phyloP scores from a whole-genome alignment of 1,139 yeast species.

The Magnusiomyces ingens region DNA sequence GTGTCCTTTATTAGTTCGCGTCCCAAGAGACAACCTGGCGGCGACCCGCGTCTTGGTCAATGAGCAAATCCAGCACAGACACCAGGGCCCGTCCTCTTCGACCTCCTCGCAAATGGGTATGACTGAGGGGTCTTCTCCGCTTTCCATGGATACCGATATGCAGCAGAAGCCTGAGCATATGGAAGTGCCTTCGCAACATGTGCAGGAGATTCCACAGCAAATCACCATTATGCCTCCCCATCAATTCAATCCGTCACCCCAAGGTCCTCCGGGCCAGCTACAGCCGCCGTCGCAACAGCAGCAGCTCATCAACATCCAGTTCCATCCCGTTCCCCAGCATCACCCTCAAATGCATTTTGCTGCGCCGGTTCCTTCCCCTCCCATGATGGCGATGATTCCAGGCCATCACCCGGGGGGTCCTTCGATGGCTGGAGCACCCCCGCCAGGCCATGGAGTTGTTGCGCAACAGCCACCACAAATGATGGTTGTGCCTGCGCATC shows the following conservation, averaged over 20 bases:
- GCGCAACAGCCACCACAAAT: no score
- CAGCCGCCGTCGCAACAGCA: background rate
- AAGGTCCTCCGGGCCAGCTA: background rate
- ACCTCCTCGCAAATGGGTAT: no score
- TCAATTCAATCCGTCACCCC: background rate
- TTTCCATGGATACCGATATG: no score
- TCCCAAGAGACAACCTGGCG: conserved; percentile 5
- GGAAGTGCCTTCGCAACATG: background rate
- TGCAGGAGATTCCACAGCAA: background rate
- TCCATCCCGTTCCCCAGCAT: background rate
- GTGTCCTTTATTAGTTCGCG: conserved; percentile 17
- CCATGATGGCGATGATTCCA: background rate
- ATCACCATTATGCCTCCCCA: background rate
- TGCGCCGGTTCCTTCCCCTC: background rate
- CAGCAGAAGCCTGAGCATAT: no score
- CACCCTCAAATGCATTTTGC: background rate
- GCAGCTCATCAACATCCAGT: background rate
- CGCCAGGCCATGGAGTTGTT: no score
- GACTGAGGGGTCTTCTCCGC: no score
- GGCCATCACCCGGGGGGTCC: background rate
- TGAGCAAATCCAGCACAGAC: conserved; percentile 2
- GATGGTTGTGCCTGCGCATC: background rate
- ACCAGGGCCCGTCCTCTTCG: background rate
- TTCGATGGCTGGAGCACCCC: no score
- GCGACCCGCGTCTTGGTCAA: conserved; percentile 7